Evolutionary conservation across 306 rosid genomes (phyloP).

Genomic region (Begonia peltatifolia): DNA sequence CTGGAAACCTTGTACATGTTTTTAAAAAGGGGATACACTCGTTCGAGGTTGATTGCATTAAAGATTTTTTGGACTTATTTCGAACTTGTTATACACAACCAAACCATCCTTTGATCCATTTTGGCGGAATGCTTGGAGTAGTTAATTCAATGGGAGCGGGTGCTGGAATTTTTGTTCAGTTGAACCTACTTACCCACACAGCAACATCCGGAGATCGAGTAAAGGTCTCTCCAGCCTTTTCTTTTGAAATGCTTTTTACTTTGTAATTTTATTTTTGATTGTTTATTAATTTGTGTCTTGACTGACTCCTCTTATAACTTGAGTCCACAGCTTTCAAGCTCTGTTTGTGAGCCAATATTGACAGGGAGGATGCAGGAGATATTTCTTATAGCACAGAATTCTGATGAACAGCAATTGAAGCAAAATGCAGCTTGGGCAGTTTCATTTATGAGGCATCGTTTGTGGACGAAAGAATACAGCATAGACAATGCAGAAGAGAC

Average conservation of each 20-base stretch:
- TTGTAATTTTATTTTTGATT: constrained; percentile 1
- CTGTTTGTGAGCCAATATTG: constrained; percentile 45
- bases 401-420: constrained; percentile 59
- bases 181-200: constrained; percentile 28
- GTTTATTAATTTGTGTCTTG: constrained; percentile 14
- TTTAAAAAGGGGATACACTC: constrained; percentile 61
- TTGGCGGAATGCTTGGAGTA: constrained; percentile 89
- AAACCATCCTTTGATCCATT: constrained; percentile 53
- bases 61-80: constrained; percentile 54
- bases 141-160: constrained; percentile 76
- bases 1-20: constrained; percentile 57
- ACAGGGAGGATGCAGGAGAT: constrained; percentile 75
- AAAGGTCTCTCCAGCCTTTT: constrained; percentile 33
- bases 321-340: constrained; percentile 60
- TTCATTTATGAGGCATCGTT: constrained; percentile 51
- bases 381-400: constrained; percentile 82
- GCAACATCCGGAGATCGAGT: constrained; percentile 23
- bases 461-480: constrained; percentile 46
- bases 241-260: constrained; percentile 1
- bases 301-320: constrained; percentile 41
- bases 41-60: constrained; percentile 43
- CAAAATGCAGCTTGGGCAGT: constrained; percentile 86
- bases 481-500: constrained; percentile 20
- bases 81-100: constrained; percentile 66
- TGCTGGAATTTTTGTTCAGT: constrained; percentile 42